A percentile compares a stretch with the other conserved stretches of the same genome.
These are phyloP conservation scores for Strombidium stylifer DNA, from an alignment of 73 alveolate genomes.

Conservation along the genomic window DNA sequence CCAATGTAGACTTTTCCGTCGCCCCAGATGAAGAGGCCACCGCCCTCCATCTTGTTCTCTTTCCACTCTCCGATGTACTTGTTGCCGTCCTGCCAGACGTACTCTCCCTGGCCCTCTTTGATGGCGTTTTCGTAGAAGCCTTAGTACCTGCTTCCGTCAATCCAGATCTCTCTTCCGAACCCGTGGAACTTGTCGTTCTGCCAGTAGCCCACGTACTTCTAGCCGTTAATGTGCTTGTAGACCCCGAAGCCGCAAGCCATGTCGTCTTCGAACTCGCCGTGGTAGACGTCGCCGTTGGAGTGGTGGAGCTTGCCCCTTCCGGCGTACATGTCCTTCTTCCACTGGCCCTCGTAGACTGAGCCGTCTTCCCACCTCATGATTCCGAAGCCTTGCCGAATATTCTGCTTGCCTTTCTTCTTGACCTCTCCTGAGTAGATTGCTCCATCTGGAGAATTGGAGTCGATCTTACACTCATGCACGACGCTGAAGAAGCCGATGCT, in stretches of 20 bases:
- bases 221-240: conserved; percentile 65
- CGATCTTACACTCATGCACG: not conserved
- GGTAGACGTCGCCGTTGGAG: conserved; percentile 67
- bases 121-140: conserved; percentile 74
- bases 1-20: conserved; percentile 72
- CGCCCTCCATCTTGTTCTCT: conserved; percentile 76
- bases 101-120: conserved; percentile 70
- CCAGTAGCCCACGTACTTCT: conserved; percentile 85
- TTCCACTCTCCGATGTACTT: conserved; percentile 87
- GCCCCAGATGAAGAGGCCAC: conserved; percentile 74
- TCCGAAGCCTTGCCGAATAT: not conserved
- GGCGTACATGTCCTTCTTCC: not conserved
- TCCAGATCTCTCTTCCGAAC: conserved; percentile 79
- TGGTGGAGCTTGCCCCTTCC: conserved; percentile 15
- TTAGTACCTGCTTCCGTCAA: conserved; percentile 74
- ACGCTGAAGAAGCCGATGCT: not conserved
- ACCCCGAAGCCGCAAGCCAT: conserved; percentile 65
- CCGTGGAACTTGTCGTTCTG: conserved; percentile 87
- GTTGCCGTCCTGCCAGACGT: conserved; percentile 60
- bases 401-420: not conserved
- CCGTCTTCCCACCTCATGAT: not conserved
- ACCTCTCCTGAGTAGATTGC: not conserved
- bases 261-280: conserved; percentile 69
- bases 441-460: not conserved
- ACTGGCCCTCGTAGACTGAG: not conserved